Conservation (phyloP, 495 filamentous ascomycete genomes). For the Chaetomium fimeti region DNA sequence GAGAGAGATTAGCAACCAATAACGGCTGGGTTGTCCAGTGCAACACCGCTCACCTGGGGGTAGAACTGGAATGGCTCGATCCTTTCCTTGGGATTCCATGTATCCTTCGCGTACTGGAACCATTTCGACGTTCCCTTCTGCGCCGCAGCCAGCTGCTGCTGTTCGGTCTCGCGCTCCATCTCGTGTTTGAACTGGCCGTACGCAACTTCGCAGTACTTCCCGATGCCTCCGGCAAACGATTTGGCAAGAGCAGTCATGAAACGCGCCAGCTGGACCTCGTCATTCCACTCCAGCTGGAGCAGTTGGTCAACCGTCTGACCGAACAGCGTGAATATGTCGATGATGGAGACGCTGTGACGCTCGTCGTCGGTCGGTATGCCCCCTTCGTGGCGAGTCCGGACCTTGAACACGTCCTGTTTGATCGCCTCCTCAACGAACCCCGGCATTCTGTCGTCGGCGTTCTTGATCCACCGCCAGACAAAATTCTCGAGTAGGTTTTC, state of each 20-base stretch:
- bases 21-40: background rate
- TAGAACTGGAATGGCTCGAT: conserved; percentile 98
- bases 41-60: conserved; percentile 66
- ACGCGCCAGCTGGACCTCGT: conserved; percentile 88
- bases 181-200: conserved; percentile 85
- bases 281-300: conserved; percentile 82
- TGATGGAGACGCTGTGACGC: conserved; percentile 86
- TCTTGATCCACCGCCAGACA: conserved; percentile 90
- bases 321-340: conserved; percentile 93
- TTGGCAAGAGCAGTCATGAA: conserved; percentile 97
- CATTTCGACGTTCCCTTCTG: conserved; percentile 85
- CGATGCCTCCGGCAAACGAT: conserved; percentile 76
- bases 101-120: conserved; percentile 87
- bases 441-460: conserved; percentile 73
- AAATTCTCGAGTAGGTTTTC: conserved; percentile 85
- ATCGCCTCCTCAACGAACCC: conserved; percentile 87
- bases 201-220: conserved; percentile 86
- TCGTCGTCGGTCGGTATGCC: conserved; percentile 72
- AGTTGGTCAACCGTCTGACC: conserved; percentile 86
- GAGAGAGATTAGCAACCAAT: conserved; percentile 18
- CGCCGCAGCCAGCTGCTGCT: conserved; percentile 73
- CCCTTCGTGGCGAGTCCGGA: conserved; percentile 59
- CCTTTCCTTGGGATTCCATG: conserved; percentile 91
- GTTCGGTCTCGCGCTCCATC: conserved; percentile 82
- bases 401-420: conserved; percentile 78